Conservation (phyloP, 108 stramenopile species). For the Skeletonema costatum region DNA sequence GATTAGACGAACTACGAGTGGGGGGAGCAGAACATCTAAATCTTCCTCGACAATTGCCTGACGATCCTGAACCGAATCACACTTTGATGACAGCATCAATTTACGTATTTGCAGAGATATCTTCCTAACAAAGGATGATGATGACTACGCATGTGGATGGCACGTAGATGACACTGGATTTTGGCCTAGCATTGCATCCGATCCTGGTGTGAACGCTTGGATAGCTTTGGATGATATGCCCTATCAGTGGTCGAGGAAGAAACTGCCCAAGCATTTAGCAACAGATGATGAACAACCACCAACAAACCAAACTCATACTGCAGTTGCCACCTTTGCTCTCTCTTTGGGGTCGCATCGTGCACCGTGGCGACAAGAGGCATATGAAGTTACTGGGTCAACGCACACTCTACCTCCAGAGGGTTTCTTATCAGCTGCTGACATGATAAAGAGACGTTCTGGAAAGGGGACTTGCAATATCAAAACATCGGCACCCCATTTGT, state of each 20-base stretch:
- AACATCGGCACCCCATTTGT: slow-evolving; percentile 63
- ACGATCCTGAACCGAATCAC: background rate
- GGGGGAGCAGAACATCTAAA: slow-evolving; percentile 31
- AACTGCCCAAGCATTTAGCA: background rate
- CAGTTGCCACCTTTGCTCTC: slow-evolving; percentile 63
- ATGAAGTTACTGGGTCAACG: slow-evolving; percentile 65
- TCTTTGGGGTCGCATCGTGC: slow-evolving; percentile 72
- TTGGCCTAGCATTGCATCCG: slow-evolving; percentile 60
- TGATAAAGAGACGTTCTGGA: slow-evolving; percentile 66
- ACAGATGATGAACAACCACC: background rate
- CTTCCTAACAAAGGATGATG: slow-evolving; percentile 77
- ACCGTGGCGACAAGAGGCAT: slow-evolving; percentile 70
- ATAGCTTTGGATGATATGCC: slow-evolving; percentile 84
- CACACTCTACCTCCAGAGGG: slow-evolving; percentile 66
- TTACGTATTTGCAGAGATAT: slow-evolving; percentile 37
- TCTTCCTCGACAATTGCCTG: slow-evolving; percentile 8
- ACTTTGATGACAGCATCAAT: slow-evolving; percentile 29
- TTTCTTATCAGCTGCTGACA: slow-evolving; percentile 61
- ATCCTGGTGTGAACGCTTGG: slow-evolving; percentile 81
- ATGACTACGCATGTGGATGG: slow-evolving; percentile 79
- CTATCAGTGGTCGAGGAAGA: slow-evolving; percentile 14
- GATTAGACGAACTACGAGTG: slow-evolving; percentile 40
- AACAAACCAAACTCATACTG: background rate
- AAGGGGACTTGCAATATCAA: slow-evolving; percentile 79
- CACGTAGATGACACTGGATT: slow-evolving; percentile 86